Base-by-base conservation (phyloP, 208 protist species). In the Porcisia hertigi region DNA sequence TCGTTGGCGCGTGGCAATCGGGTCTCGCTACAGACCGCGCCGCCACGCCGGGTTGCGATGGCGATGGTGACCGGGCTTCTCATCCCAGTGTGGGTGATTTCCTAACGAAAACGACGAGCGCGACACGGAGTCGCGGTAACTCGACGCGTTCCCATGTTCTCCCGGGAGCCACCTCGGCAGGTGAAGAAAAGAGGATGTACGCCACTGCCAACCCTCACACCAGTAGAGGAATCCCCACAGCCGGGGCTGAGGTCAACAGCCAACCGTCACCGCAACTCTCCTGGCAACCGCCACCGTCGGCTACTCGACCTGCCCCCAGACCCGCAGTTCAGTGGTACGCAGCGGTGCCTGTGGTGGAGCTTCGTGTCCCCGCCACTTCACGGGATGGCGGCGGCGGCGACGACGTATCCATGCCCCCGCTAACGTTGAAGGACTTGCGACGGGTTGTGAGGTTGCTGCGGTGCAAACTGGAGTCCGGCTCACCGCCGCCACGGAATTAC, bases 311-410 rank as follows among this genome's bases (percentile, higher is more conserved):
- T 14, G 7, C 41, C 18, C 8, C 16, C 4, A 9, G 54, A 2
- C 39, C 45, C 4, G 39, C 54, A 6, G 43, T 45, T 12, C 49
- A 69, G 62, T 76, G 71, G 76, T 76, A 76, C 54, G 76, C 63
- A 1, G 71, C 71, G 11, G 71, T 81, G 8, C 76, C 76, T 25
- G 71, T 72, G 18, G 76, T 81, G 18, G 76, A 81, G 62, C 76
- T 74, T 16, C 62, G 69, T 20, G 70, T 52, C 8, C 20, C 58
- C 1, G 63, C 65, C 0, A 49, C 74, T 0, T 45, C 63, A 14
- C 23, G 39, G n/a, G 74, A 53, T 49, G n/a, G n/a, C 23, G 43
- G 52, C 14, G n/a, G n/a, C 23, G 43, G 52, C 14, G 71, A 70
- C 18, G 71, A 73, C n/a, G 43, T 76, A 18, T 81, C 70, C n/a